Conservation (phyloP, 306 rosid genomes). For the Quercus robur region DNA sequence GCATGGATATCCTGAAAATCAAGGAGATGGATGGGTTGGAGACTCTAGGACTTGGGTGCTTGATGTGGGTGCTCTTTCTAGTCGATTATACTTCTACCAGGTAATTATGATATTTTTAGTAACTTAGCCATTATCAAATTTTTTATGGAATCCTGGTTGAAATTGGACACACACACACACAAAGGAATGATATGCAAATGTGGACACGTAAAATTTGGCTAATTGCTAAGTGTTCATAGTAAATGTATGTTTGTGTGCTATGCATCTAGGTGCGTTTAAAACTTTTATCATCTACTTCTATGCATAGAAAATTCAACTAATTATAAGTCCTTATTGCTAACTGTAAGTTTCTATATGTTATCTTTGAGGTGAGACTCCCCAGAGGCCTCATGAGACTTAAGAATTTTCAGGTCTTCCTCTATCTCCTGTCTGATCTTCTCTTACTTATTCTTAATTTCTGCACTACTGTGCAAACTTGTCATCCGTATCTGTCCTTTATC, state of each 20-base stretch:
- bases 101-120: constrained; percentile 18
- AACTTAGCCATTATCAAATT: background rate
- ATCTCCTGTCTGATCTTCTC: too few species aligned
- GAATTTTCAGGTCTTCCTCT: too few species aligned
- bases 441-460: too few species aligned
- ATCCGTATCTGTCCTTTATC: too few species aligned
- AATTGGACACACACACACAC: background rate
- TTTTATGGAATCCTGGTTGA: background rate
- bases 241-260: background rate
- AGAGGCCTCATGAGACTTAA: too few species aligned
- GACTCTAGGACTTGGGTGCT: constrained; percentile 54
- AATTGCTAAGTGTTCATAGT: background rate
- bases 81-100: constrained; percentile 52
- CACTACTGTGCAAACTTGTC: too few species aligned
- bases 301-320: too few species aligned
- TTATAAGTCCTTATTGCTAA: too few species aligned
- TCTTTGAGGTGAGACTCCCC: too few species aligned
- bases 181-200: background rate
- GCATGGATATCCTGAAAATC: constrained; percentile 46
- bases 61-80: constrained; percentile 52
- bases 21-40: constrained; percentile 65
- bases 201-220: background rate
- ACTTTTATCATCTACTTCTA: too few species aligned
- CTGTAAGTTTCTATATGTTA: too few species aligned
- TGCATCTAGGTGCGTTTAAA: too few species aligned